Percentiles rank a stretch among this genome's conserved stretches.
Evolutionary conservation across 164 flowering plant genomes (phyloP).

Genomic region (Vitis riparia): DNA sequence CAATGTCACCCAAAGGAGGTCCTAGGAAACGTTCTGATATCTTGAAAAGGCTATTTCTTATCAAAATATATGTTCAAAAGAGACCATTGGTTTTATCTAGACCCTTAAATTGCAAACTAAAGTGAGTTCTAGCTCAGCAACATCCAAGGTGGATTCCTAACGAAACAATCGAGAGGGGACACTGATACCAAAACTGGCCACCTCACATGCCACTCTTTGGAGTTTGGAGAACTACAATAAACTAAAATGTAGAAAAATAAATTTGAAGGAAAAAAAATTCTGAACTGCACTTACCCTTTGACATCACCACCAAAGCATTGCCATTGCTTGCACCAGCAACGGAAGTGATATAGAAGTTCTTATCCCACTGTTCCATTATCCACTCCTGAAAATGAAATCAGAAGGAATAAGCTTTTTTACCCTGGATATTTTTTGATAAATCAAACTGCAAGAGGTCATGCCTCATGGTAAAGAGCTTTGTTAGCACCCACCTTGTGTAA

Average conservation of each 20-base stretch:
- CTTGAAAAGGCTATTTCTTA: too few species aligned
- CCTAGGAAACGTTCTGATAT: too few species aligned
- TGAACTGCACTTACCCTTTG: constrained; percentile 40
- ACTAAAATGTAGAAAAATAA: neutral
- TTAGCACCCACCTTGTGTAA: constrained; percentile 41
- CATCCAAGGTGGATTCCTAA: too few species aligned
- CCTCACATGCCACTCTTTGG: neutral
- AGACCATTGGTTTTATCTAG: too few species aligned
- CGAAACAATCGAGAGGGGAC: too few species aligned
- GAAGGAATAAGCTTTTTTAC: neutral
- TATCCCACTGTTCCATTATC: constrained; percentile 66
- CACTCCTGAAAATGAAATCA: constrained; percentile 39
- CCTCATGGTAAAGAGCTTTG: neutral
- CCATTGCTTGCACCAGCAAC: constrained; percentile 56
- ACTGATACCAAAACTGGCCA: neutral
- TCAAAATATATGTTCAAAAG: too few species aligned
- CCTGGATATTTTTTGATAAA: neutral
- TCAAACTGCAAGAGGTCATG: neutral
- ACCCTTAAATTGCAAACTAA: too few species aligned
- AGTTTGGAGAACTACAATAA: neutral
- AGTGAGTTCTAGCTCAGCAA: too few species aligned
- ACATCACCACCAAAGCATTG: constrained; percentile 61
- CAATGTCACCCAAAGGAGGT: too few species aligned
- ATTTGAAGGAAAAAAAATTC: neutral
- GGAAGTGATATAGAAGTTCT: constrained; percentile 56